phyloP scores from a whole-genome alignment of 2,329 filamentous ascomycete genomes.

The Fusarium bactridioides region DNA sequence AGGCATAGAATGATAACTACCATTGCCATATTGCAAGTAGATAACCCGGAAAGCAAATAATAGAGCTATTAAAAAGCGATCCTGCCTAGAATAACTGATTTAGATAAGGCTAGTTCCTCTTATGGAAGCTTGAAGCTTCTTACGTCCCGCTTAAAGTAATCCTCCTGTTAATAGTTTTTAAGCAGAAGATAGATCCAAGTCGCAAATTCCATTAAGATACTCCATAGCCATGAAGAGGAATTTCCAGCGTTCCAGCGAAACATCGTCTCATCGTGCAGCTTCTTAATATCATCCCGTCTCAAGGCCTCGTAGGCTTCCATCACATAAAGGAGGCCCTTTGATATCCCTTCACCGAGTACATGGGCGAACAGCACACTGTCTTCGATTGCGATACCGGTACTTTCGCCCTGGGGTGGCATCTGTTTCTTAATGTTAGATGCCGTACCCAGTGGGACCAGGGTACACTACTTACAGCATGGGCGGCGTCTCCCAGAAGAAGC shows the following conservation, averaged over 20 bases:
- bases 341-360: background rate
- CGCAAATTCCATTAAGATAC: background rate
- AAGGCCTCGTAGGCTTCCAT: rapidly evolving
- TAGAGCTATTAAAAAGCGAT: rapidly evolving
- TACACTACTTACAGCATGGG: background rate
- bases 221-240: background rate
- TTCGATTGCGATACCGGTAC: background rate
- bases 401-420: background rate
- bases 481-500: background rate
- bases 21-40: too few species aligned
- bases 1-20: too few species aligned
- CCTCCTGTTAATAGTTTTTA: background rate
- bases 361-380: background rate
- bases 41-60: too few species aligned
- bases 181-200: background rate
- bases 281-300: background rate
- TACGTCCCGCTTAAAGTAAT: background rate
- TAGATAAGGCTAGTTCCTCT: background rate
- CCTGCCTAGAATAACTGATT: too few species aligned
- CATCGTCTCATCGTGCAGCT: background rate
- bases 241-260: background rate
- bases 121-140: background rate
- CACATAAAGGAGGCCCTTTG: rapidly evolving
- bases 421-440: rapidly evolving
- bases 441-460: rapidly evolving